These are phyloP conservation scores for Colletotrichum chrysophilum DNA, from an alignment of 2,329 filamentous ascomycete species.

Conservation along the genomic window DNA sequence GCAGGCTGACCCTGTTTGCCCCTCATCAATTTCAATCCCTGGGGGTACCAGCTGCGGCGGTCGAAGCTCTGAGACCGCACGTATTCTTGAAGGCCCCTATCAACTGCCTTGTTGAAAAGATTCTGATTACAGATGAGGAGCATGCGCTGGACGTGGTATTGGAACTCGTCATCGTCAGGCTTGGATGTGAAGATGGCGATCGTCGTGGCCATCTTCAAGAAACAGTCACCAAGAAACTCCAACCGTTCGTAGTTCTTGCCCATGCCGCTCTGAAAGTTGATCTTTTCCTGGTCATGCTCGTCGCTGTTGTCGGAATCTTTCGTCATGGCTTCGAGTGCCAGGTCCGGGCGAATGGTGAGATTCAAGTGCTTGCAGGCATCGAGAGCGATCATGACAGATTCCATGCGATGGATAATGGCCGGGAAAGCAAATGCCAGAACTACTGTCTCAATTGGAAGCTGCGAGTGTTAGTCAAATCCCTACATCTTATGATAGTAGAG, in stretches of 20 bases:
- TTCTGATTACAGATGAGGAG: slow-evolving; percentile 89
- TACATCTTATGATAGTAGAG: rapidly evolving
- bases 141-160: slow-evolving; percentile 92
- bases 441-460: slow-evolving; percentile 75
- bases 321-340: slow-evolving; percentile 88
- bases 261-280: slow-evolving; percentile 85
- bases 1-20: slow-evolving; percentile 69
- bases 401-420: slow-evolving; percentile 82
- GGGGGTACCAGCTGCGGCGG: slow-evolving; percentile 87
- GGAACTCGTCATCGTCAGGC: slow-evolving; percentile 80
- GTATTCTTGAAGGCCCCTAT: slow-evolving; percentile 71
- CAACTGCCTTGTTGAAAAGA: slow-evolving; percentile 77
- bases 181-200: slow-evolving; percentile 82
- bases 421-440: slow-evolving; percentile 79
- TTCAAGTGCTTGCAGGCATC: slow-evolving; percentile 74
- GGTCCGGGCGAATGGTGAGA: slow-evolving; percentile 66
- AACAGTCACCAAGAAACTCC: slow-evolving; percentile 92
- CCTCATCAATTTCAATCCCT: slow-evolving; percentile 72
- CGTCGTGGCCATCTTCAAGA: slow-evolving; percentile 94
- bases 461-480: slow-evolving; percentile 22
- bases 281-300: slow-evolving; percentile 69
- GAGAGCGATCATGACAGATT: slow-evolving; percentile 79
- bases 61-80: slow-evolving; percentile 86
- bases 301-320: slow-evolving; percentile 89
- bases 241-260: slow-evolving; percentile 93